Evolutionary conservation across 176 grass and related monocot species (phyloP).

Genomic region (Rhynchospora tenuis): DNA sequence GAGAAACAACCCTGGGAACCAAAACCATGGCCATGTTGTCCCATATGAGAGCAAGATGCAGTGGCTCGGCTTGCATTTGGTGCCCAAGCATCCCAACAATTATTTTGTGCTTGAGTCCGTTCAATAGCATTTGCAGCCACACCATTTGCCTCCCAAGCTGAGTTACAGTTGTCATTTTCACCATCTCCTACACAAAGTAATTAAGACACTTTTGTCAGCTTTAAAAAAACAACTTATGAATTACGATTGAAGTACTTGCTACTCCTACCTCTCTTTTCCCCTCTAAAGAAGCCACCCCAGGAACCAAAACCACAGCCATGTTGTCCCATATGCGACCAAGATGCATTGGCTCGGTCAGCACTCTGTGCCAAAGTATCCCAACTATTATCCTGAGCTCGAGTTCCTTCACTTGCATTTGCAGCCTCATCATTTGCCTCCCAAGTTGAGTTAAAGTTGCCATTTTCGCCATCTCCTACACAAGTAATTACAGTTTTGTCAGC

Average conservation of each 20-base stretch:
- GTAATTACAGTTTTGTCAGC: neutral
- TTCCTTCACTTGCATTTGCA: neutral
- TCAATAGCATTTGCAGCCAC: conserved; percentile 3
- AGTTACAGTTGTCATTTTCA: neutral
- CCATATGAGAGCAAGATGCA: neutral
- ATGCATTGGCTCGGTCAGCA: neutral
- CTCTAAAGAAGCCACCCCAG: neutral
- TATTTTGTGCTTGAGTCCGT: neutral
- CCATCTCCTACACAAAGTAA: neutral
- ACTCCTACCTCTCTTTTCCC: conserved; percentile 2
- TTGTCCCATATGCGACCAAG: neutral
- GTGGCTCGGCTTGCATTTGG: neutral
- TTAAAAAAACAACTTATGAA: neutral
- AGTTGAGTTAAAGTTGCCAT: neutral
- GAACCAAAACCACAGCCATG: neutral
- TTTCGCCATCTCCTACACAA: neutral
- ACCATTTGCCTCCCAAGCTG: neutral
- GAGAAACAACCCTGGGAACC: neutral
- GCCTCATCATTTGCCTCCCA: neutral
- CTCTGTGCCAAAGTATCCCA: conserved; percentile 9
- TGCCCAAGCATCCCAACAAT: conserved; percentile 2
- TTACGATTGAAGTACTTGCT: too few species aligned
- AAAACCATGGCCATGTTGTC: neutral
- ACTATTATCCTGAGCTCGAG: neutral
- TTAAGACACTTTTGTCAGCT: neutral